Base-by-base conservation (phyloP, 1,139 yeast species). In the Meyerozyma athensensis region DNA sequence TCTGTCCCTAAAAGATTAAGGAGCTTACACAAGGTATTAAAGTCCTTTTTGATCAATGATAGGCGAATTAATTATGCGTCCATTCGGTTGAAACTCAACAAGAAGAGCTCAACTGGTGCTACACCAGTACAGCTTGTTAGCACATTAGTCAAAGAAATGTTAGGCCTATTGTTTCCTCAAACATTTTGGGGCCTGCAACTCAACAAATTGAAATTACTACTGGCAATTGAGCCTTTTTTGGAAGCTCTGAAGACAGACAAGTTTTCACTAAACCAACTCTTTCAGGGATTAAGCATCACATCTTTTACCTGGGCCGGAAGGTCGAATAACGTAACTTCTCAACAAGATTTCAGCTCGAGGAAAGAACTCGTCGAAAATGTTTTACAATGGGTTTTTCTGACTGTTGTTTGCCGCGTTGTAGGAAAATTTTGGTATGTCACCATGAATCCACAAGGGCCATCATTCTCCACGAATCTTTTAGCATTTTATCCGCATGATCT, bases 371-470 rank as follows among this genome's bases (percentile, higher is more conserved):
- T 79, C 13, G 39, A 52, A 1, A 50, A 54, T 4, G 74, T 84
- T 39, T 22, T 85, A 1, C 36, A 43, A 3, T 90, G 96, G 96
- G 41, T 84, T 3, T 73, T 83, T 35, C 48, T 61, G 1, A 37
- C 38, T 0, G 67, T 80, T 37, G 44, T 86, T 1, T 64, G 72
- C 6, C 67, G 65, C 10, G 46, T 86, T 1, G 45, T 86, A 0
- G 56, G 65, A 0, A 57, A 72, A 0, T 78, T 76, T 49, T 90
- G 90, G 68, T 82, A 84, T 52, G 79, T 83, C 3, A 79, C 92
- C 0, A 82, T 79, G 38, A 56, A 72, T 0, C 66, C 80, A 2
- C 68, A 72, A 3, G 52, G 61, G 0, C 51, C 52, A 5, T 52
- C 61, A 5, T 43, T 73, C 0, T 44, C 5, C 30, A 38, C n/a